phyloP scores from a whole-genome alignment of 2,329 filamentous ascomycete genomes.

The Rhynchosporium graminicola region DNA sequence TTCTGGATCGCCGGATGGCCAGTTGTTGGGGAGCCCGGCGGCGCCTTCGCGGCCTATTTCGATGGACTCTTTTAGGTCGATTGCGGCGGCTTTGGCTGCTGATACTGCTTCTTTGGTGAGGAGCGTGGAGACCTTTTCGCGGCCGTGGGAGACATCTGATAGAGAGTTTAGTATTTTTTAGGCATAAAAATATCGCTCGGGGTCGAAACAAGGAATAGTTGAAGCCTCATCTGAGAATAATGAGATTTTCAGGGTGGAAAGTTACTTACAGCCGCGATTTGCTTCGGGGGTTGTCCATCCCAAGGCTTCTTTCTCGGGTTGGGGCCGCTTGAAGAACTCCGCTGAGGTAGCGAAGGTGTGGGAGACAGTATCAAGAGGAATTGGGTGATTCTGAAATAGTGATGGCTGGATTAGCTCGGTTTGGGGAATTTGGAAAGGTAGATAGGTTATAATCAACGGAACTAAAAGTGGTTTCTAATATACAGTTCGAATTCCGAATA shows the following conservation, averaged over 20 bases:
- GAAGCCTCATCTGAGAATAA: no score
- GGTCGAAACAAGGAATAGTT: no score
- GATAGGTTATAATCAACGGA: not conserved
- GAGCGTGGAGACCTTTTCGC: slow-evolving; percentile 35
- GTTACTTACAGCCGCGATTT: slow-evolving; percentile 61
- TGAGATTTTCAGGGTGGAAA: no score
- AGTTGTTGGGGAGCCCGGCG: slow-evolving; percentile 69
- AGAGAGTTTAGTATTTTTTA: no score
- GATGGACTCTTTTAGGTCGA: slow-evolving; percentile 65
- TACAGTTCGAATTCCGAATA: no score
- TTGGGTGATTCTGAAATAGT: slow-evolving; percentile 61
- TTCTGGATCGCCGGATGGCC: slow-evolving; percentile 62
- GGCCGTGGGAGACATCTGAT: slow-evolving; percentile 51
- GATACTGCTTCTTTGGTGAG: slow-evolving; percentile 40
- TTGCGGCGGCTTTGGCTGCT: slow-evolving; percentile 55
- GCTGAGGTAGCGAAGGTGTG: slow-evolving; percentile 68
- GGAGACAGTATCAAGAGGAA: slow-evolving; percentile 59
- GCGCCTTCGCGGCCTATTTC: slow-evolving; percentile 65
- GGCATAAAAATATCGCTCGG: no score
- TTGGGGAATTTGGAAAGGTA: not conserved
- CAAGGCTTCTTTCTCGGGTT: slow-evolving; percentile 62
- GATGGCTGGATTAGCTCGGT: not conserved
- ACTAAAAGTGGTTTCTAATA: not conserved
- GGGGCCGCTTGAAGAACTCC: slow-evolving; percentile 64
- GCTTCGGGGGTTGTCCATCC: slow-evolving; percentile 71